Percentiles rank a stretch among this genome's conserved stretches.
These are phyloP conservation scores for Esteya vermicola DNA, from an alignment of 2,329 filamentous ascomycete genomes.

Conservation along the genomic window DNA sequence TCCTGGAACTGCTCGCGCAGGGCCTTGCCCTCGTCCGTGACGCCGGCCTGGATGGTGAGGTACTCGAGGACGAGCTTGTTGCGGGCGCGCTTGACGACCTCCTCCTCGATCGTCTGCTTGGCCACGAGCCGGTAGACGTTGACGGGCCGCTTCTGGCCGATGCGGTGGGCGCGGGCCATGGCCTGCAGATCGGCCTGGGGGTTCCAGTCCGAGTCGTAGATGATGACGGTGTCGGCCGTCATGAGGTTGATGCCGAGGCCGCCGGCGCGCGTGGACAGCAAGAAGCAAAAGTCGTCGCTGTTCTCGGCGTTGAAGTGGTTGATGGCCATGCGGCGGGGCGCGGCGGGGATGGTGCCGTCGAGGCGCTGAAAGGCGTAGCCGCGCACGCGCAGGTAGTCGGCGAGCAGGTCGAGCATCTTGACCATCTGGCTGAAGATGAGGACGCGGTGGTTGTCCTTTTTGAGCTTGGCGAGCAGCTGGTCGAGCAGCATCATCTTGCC, in stretches of 20 bases:
- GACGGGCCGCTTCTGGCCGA: slow-evolving; percentile 90
- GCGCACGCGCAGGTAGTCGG: slow-evolving; percentile 82
- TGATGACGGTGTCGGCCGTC: slow-evolving; percentile 94
- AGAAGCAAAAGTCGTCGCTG: slow-evolving; percentile 91
- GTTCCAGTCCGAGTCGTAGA: slow-evolving; percentile 99
- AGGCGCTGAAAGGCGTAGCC: slow-evolving; percentile 93
- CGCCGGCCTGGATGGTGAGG: slow-evolving; percentile 89
- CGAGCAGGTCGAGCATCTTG: slow-evolving; percentile 91
- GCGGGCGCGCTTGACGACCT: slow-evolving; percentile 86
- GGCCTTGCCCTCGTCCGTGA: slow-evolving; percentile 87
- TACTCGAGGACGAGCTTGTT: slow-evolving; percentile 98
- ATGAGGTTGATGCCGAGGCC: slow-evolving; percentile 98
- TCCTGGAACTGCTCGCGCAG: slow-evolving; percentile 62
- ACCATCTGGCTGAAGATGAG: slow-evolving; percentile 99
- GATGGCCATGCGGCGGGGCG: slow-evolving; percentile 80
- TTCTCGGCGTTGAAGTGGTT: slow-evolving; percentile 97
- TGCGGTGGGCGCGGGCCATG: slow-evolving; percentile 96
- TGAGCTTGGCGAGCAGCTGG: slow-evolving; percentile 85
- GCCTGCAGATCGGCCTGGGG: slow-evolving; percentile 95
- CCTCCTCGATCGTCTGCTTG: slow-evolving; percentile 96
- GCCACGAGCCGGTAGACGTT: slow-evolving; percentile 94
- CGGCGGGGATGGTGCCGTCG: slow-evolving; percentile 86
- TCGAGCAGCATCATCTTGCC: slow-evolving; percentile 99
- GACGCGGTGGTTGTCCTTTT: slow-evolving; percentile 85
- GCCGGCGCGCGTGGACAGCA: slow-evolving; percentile 88